Evolutionary conservation across 306 rosid genomes (phyloP).

Genomic region (Ceratonia siliqua): DNA sequence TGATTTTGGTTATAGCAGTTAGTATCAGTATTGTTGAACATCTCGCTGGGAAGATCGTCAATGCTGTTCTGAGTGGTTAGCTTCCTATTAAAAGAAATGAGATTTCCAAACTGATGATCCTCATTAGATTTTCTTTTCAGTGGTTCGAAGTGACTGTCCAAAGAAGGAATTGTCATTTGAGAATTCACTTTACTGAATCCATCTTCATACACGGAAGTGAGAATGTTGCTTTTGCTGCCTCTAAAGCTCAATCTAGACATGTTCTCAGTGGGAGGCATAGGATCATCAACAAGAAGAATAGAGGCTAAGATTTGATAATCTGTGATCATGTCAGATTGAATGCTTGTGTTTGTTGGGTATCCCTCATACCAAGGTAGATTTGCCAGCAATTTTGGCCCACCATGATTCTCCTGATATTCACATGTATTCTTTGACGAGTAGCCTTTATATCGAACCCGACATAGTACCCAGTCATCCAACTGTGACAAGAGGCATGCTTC

Average conservation of each 20-base stretch:
- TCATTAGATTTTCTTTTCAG: conserved; percentile 43
- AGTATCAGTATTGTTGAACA: conserved; percentile 22
- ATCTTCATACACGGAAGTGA: conserved; percentile 30
- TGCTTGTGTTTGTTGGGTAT: conserved; percentile 28
- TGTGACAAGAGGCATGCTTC: conserved; percentile 30
- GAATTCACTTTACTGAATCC: conserved; percentile 42
- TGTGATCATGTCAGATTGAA: conserved; percentile 35
- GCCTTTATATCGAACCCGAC: conserved; percentile 70
- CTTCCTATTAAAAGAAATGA: conserved; percentile 39
- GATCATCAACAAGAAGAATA: conserved; percentile 60
- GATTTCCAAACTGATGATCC: conserved; percentile 38
- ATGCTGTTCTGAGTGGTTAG: conserved; percentile 24
- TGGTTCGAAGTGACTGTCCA: conserved; percentile 39
- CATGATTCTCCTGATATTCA: conserved; percentile 43
- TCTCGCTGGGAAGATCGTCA: conserved; percentile 29
- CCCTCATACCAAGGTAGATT: conserved; percentile 36
- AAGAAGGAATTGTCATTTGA: conserved; percentile 37
- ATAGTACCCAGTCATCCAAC: conserved; percentile 85
- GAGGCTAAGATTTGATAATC: conserved; percentile 56
- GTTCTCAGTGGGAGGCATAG: conserved; percentile 42
- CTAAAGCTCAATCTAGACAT: conserved; percentile 31
- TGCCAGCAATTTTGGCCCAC: conserved; percentile 26
- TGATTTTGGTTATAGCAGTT: conserved; percentile 40
- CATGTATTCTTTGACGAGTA: conserved; percentile 38
- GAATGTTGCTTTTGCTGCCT: conserved; percentile 30